These are phyloP conservation scores for Dovyalis caffra DNA, from an alignment of 345 rosid species.

Conservation along the genomic window DNA sequence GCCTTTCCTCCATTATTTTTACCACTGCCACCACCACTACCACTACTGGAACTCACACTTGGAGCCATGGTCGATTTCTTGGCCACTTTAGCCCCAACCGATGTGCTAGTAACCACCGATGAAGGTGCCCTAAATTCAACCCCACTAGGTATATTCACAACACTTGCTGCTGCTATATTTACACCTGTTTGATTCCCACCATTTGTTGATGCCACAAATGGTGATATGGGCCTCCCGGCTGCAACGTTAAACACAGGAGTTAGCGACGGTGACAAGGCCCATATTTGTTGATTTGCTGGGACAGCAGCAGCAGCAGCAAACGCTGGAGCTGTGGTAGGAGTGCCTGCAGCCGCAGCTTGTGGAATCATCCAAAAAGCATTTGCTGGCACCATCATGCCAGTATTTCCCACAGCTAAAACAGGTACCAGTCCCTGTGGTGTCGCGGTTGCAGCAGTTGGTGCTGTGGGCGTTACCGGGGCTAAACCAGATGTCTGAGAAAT, in stretches of 20 bases:
- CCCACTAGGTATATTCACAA: slow-evolving; percentile 7
- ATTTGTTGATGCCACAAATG: slow-evolving; percentile 16
- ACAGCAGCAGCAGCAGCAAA: neutral
- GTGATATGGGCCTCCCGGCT: slow-evolving; percentile 33
- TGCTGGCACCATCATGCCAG: slow-evolving; percentile 44
- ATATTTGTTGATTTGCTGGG: slow-evolving; percentile 26
- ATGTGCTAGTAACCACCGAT: slow-evolving; percentile 22
- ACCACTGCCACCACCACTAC: no score
- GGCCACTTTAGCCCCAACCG: slow-evolving; percentile 34
- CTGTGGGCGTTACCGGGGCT: slow-evolving; percentile 20
- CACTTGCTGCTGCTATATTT: neutral
- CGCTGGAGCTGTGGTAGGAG: neutral
- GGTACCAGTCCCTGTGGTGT: slow-evolving; percentile 42
- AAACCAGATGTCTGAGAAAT: slow-evolving; percentile 33
- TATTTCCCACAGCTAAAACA: slow-evolving; percentile 38
- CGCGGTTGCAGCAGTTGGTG: slow-evolving; percentile 8
- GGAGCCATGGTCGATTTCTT: slow-evolving; percentile 49
- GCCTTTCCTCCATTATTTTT: slow-evolving; percentile 38
- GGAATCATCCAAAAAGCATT: slow-evolving; percentile 55
- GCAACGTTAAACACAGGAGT: slow-evolving; percentile 36
- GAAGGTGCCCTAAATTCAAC: slow-evolving; percentile 13
- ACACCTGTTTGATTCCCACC: neutral
- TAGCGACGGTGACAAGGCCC: slow-evolving; percentile 40
- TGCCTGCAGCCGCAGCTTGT: slow-evolving; percentile 12
- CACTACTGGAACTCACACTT: slow-evolving; percentile 27